Evolutionary conservation across 192 early-diverging fungal genomes (phyloP).

Genomic region (Backusella sp.): DNA sequence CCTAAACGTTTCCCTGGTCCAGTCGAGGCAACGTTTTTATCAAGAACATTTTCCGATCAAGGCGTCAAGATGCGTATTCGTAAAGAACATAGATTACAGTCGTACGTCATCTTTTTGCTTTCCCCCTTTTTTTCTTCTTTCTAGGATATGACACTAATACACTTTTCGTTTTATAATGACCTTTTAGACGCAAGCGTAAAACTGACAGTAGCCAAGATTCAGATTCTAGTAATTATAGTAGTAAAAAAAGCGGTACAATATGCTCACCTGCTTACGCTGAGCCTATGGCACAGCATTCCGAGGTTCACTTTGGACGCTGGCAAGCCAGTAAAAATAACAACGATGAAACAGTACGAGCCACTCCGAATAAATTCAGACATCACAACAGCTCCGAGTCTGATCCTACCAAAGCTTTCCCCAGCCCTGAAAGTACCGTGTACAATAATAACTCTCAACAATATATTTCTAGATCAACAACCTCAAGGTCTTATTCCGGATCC

Average conservation of each 20-base stretch:
- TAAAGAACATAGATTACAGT: slow-evolving; percentile 69
- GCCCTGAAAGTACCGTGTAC: slow-evolving; percentile 3
- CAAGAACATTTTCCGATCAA: slow-evolving; percentile 90
- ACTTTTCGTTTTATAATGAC: neutral
- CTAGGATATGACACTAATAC: neutral
- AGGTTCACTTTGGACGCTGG: slow-evolving; percentile 15
- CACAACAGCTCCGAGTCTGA: neutral
- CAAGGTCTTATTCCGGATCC: neutral
- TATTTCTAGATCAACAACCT: neutral
- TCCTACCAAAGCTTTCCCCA: slow-evolving; percentile 4
- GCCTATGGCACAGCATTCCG: neutral
- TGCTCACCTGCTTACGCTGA: neutral
- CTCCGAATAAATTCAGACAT: neutral
- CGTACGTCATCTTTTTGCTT: slow-evolving; percentile 10
- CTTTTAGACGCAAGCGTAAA: slow-evolving; percentile 10
- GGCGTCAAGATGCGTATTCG: slow-evolving; percentile 91
- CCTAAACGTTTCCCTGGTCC: slow-evolving; percentile 92
- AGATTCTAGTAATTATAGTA: neutral
- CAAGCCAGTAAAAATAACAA: slow-evolving; percentile 3
- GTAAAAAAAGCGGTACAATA: neutral
- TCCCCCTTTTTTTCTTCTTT: neutral
- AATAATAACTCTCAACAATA: neutral
- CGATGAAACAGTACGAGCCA: neutral
- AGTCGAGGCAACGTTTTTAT: slow-evolving; percentile 85
- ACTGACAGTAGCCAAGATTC: neutral